Conservation (phyloP, 192 early-diverging fungal species). For the Backusella westeae region DNA sequence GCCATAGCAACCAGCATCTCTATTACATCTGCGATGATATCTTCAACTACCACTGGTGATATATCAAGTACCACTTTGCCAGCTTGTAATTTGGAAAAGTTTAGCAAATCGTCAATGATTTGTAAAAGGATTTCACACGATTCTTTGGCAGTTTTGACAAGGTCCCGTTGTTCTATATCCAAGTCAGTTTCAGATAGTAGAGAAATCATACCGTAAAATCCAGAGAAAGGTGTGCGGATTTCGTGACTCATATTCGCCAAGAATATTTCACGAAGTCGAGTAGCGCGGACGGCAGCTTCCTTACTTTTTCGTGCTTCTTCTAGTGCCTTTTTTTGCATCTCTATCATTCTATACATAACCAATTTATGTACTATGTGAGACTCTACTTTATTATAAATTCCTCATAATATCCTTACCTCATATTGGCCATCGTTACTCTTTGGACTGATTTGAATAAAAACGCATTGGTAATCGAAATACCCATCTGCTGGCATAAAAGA, state of each 20-base stretch:
- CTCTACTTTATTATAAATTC: background rate
- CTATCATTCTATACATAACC: conserved; percentile 30
- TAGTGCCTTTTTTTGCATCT: conserved; percentile 32
- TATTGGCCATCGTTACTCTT: conserved; percentile 31
- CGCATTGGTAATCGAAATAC: conserved; percentile 51
- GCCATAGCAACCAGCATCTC: conserved; percentile 64
- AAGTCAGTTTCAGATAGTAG: conserved; percentile 41
- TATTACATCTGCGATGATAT: conserved; percentile 44
- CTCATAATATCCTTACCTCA: conserved; percentile 14
- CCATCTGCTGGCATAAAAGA: conserved; percentile 47
- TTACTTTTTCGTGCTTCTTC: conserved; percentile 36
- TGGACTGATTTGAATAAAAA: conserved; percentile 46
- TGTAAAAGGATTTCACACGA: conserved; percentile 49
- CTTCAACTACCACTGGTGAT: conserved; percentile 41
- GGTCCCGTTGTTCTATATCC: conserved; percentile 45
- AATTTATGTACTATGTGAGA: background rate
- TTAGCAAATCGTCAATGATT: conserved; percentile 49
- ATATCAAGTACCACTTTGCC: conserved; percentile 46
- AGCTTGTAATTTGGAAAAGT: conserved; percentile 49
- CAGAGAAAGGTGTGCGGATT: conserved; percentile 46
- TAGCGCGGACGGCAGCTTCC: conserved; percentile 32
- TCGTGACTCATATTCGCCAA: conserved; percentile 40
- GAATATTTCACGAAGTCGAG: conserved; percentile 33
- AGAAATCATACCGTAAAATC: conserved; percentile 51
- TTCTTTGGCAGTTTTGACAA: conserved; percentile 50